These are phyloP conservation scores for Miscanthus lutarioriparius DNA, from an alignment of 176 grass and related monocot genomes.

Conservation along the genomic window DNA sequence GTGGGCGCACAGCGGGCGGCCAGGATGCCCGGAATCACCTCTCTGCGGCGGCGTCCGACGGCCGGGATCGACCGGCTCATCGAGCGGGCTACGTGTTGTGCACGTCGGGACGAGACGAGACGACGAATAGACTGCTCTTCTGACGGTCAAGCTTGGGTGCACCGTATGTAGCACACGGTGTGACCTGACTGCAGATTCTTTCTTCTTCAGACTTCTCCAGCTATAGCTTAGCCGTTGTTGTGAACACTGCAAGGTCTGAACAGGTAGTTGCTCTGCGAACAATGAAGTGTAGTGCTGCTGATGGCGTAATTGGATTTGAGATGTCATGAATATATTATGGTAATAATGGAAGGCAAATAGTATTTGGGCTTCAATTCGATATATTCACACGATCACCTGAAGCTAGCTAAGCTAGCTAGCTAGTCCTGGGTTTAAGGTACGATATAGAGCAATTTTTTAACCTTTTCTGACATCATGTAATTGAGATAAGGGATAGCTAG, in stretches of 20 bases:
- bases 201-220: background rate
- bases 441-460: no score
- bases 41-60: constrained; percentile 10
- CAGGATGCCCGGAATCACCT: constrained; percentile 5
- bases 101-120: constrained; percentile 12
- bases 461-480: no score
- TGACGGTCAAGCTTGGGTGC: background rate
- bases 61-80: background rate
- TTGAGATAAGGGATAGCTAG: no score
- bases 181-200: constrained; percentile 10
- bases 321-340: constrained; percentile 37
- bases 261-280: background rate
- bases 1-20: background rate
- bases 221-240: no score
- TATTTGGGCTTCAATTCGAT: constrained; percentile 11
- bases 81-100: constrained; percentile 16
- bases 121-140: background rate
- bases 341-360: constrained; percentile 41
- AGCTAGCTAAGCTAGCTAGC: no score
- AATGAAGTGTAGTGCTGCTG: background rate
- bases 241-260: constrained; percentile 31
- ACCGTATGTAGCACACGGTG: no score
- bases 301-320: constrained; percentile 27
- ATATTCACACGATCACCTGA: background rate
- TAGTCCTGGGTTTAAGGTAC: no score